phyloP scores from a whole-genome alignment of 208 protist species.

The Herpetomonas samuelpessoai region DNA sequence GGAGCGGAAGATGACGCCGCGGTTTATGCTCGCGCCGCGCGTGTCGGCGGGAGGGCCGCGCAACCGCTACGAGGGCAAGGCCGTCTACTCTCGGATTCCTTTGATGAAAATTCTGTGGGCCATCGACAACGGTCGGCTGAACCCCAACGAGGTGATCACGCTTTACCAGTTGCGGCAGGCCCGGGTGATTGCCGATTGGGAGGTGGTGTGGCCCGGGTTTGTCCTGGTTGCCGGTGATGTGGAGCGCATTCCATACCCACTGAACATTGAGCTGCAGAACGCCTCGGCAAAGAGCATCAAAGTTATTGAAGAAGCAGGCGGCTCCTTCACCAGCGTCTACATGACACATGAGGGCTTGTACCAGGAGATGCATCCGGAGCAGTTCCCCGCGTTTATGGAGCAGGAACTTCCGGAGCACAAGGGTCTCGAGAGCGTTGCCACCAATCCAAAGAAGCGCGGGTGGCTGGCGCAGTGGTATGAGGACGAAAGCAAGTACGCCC shows the following conservation, averaged over 20 bases:
- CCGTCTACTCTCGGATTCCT: conserved; percentile 60
- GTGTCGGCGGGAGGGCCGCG: conserved; percentile 76
- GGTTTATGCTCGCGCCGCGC: conserved; percentile 89
- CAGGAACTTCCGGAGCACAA: conserved; percentile 81
- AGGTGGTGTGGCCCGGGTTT: conserved; percentile 89
- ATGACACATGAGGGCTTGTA: conserved; percentile 91
- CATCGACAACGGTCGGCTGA: conserved; percentile 81
- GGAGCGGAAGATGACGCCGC: conserved; percentile 89
- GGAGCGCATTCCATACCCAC: conserved; percentile 66
- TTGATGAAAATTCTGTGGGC: conserved; percentile 86
- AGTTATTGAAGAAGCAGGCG: conserved; percentile 86
- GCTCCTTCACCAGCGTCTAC: conserved; percentile 84
- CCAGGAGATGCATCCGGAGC: conserved; percentile 84
- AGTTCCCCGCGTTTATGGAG: conserved; percentile 81
- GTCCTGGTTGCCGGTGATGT: conserved; percentile 68
- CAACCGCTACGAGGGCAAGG: conserved; percentile 87
- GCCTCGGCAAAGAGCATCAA: conserved; percentile 75
- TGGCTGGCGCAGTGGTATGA: conserved; percentile 89
- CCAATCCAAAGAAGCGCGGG: conserved; percentile 70
- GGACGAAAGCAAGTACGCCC: conserved; percentile 84
- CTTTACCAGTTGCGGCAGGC: conserved; percentile 77
- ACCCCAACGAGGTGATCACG: conserved; percentile 89
- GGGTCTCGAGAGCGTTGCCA: conserved; percentile 72
- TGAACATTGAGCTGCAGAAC: conserved; percentile 89
- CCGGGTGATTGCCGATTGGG: conserved; percentile 61